These are phyloP conservation scores for Sporothrix pseudoabietina DNA, from an alignment of 2,329 filamentous ascomycete species.

Conservation along the genomic window DNA sequence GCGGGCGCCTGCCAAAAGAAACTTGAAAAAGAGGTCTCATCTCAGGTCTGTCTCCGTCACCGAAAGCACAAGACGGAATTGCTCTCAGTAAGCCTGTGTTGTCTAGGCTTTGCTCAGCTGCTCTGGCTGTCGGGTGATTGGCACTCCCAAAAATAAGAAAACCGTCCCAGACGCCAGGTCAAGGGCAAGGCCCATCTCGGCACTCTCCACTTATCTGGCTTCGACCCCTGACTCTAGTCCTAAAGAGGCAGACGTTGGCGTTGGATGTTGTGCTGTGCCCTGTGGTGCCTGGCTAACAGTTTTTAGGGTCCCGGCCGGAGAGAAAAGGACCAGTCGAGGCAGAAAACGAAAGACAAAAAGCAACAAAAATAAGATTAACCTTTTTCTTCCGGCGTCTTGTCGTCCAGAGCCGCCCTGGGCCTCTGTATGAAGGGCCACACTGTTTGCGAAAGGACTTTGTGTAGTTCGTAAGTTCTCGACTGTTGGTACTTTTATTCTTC, in stretches of 20 bases:
- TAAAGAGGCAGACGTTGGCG: neutral
- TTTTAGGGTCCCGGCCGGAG: neutral
- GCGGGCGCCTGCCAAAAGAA: neutral
- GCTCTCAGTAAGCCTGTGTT: too few species aligned
- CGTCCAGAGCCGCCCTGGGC: neutral
- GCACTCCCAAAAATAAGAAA: neutral
- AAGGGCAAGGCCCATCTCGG: neutral
- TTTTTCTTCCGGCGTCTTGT: neutral
- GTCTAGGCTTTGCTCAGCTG: slow-evolving; percentile 19
- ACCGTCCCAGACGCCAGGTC: neutral
- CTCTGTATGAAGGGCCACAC: neutral
- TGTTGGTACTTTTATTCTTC: neutral
- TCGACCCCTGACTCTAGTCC: slow-evolving; percentile 25
- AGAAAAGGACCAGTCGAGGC: neutral
- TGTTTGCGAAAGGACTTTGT: neutral
- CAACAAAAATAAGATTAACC: slow-evolving; percentile 16
- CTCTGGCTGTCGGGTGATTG: slow-evolving; percentile 3
- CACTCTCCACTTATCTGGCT: slow-evolving; percentile 18
- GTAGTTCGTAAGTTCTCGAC: neutral
- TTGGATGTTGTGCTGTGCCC: neutral
- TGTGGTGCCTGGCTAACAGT: neutral
- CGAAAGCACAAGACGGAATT: neutral
- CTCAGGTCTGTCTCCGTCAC: neutral
- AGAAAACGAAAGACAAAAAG: neutral
- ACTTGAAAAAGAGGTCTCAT: neutral